Base-by-base conservation (phyloP, 805 yeast species). In the Grigorovia humatica region DNA sequence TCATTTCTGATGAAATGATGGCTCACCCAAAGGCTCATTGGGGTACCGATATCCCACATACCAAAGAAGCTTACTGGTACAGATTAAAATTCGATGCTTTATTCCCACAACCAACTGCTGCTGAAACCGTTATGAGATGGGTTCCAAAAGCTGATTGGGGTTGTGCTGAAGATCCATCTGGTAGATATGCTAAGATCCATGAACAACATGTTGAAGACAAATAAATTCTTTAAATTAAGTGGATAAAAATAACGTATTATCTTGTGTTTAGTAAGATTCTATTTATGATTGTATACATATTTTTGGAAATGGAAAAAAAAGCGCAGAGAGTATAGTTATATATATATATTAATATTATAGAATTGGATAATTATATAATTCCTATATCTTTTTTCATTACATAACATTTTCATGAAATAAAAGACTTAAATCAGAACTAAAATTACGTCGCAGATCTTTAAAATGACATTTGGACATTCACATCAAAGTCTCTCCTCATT, bases 61-160 rank as follows among this genome's bases (percentile, higher is more conserved):
- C 99, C 48, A 93, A 93, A 79, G 99, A 93, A 78, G 98, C 99
- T 46, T 93, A 89, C 81, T 93, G 96, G 95, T 93, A 93, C 81
- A 85, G 99, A 80, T 78, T 85, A 68, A 87, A 89, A 79, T 93
- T 93, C 64, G 99, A 93, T 72, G 95, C 86, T 64, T 73, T 88
- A 63, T 93, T 89, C 85, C 86, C 90, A 55, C 82, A 83, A 63
- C 77, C 82, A 71, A 93, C 96, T 59, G 99, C 95, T 58, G 97
- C 96, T 54, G 74, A 82, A 43, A 93, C 99, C 18, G 99, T 93
- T 54, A 89, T 88, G 97, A 85, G 99, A 79, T 93, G 99, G 99
- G 74, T 93, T 72, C 99, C 99, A 69, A 93, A 93, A 79, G 98
- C 98, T 57, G 99, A 93, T 72, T 93, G 99, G 99, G 99, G 99